phyloP scores from a whole-genome alignment of 306 rosid genomes.

The Chamaecrista fasciculata region DNA sequence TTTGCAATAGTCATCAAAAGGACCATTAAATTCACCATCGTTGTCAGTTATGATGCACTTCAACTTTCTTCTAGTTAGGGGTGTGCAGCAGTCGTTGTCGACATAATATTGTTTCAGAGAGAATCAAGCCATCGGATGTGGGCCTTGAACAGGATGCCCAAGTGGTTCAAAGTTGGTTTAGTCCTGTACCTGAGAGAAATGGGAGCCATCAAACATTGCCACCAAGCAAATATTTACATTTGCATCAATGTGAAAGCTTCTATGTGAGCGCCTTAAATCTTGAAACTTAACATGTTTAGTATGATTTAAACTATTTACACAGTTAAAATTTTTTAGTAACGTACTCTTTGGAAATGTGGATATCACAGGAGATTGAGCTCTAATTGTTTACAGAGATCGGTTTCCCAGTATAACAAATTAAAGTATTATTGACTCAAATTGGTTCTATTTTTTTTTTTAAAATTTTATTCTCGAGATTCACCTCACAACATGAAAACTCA shows the following conservation, averaged over 20 bases:
- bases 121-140: constrained; percentile 89
- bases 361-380: not conserved
- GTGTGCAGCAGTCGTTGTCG: no score
- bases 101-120: constrained; percentile 65
- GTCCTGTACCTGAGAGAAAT: constrained; percentile 47
- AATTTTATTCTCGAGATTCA: not conserved
- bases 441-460: not conserved
- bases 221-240: constrained; percentile 86
- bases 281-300: not conserved
- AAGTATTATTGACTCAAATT: not conserved
- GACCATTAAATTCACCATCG: no score
- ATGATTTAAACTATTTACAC: no score
- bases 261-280: constrained; percentile 61
- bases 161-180: constrained; percentile 75
- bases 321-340: constrained; percentile 22
- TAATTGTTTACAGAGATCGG: not conserved
- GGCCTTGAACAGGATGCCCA: constrained; percentile 98
- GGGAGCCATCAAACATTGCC: constrained; percentile 64
- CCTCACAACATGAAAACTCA: not conserved
- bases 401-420: not conserved
- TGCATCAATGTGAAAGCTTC: constrained; percentile 76
- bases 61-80: no score
- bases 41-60: no score
- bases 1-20: no score
- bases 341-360: not conserved